phyloP scores from a whole-genome alignment of 192 early-diverging fungal genomes.

The Chytriomyces sp. region DNA sequence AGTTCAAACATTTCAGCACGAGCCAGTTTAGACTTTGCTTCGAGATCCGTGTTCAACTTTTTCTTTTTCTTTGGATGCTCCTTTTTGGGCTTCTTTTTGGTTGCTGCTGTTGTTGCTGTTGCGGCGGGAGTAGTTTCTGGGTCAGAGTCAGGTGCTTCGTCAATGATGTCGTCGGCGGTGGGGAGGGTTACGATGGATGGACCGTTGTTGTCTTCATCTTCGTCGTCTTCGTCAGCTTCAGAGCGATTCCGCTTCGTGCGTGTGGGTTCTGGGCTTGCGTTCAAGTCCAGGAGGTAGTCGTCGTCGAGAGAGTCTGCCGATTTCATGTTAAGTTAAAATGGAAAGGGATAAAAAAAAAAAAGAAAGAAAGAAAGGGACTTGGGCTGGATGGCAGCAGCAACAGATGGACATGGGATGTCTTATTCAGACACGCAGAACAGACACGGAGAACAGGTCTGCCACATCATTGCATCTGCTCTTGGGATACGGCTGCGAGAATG shows the following conservation, averaged over 20 bases:
- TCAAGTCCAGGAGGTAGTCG: constrained; percentile 16
- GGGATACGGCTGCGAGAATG: too few species aligned
- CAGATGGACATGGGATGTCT: too few species aligned
- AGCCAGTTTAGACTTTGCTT: not conserved
- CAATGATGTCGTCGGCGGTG: not conserved
- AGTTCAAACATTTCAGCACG: constrained; percentile 23
- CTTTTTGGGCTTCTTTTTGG: constrained; percentile 10
- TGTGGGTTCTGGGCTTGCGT: not conserved
- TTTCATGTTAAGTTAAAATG: constrained; percentile 6
- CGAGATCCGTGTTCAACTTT: not conserved
- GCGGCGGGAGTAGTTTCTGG: not conserved
- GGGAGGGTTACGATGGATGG: not conserved
- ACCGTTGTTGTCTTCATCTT: not conserved
- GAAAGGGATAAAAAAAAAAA: constrained; percentile 23
- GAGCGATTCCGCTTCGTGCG: not conserved
- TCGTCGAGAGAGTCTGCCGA: constrained; percentile 32
- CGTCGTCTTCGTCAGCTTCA: constrained; percentile 1
- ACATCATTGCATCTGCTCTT: too few species aligned
- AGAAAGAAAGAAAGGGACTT: constrained; percentile 5
- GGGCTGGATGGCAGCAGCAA: too few species aligned
- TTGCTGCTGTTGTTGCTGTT: not conserved
- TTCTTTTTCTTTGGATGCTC: constrained; percentile 12
- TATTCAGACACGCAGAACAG: too few species aligned
- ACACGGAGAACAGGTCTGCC: too few species aligned
- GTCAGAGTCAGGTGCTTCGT: not conserved